Base-by-base conservation (phyloP, 495 filamentous ascomycete species). In the Penicillium canariense region DNA sequence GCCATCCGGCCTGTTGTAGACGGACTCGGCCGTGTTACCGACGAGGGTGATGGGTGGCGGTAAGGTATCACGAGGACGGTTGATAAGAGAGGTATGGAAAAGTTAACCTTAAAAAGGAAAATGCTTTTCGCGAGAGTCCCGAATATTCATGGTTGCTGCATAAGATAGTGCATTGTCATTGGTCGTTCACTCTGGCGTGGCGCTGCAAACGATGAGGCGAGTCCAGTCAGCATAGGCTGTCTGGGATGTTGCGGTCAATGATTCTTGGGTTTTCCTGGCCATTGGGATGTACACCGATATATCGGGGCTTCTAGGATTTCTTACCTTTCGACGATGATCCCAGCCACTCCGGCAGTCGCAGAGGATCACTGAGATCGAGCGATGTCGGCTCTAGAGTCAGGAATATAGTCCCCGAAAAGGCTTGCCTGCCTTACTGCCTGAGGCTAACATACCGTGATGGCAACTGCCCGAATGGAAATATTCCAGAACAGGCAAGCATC, bases 11-110 rank as follows among this genome's bases (percentile, higher is more conserved):
- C 38, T 36, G 31, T 15, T 18, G n/a, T 9, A 12, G 11, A 15
- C 23, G 10, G 38, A 43, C 15, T 51, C 49, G 49, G 49, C 49
- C 35, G 32, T 31, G 36, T 36, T 51, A 7, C 49, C 49, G 49
- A 30, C 42, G 36, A 15, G 31, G 31, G 48, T 4, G 26, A 26
- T 27, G 15, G 31, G 18, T 50, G 7, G 20, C 23, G 4, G 4
- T n/a, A 1, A 46, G n/a, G 36, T n/a, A 18, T 51, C 49, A 39
- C 48, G 35, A 43, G 36, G 36, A 22, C 36, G 23, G 6, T 23
- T 18, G n/a, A 14, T 12, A 26, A 14, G 6, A 28, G 1, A 10
- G 4, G 20, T 42, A 22, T 14, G 20, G 9, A 5, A 42, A 23
- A 2, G 12, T 42, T 25, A 5, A 42, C 12, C 38, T 14, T 42